These are phyloP conservation scores for Ceratobasidium sp. DNA, from an alignment of 1,284 basidiomycete genomes.

Conservation along the genomic window DNA sequence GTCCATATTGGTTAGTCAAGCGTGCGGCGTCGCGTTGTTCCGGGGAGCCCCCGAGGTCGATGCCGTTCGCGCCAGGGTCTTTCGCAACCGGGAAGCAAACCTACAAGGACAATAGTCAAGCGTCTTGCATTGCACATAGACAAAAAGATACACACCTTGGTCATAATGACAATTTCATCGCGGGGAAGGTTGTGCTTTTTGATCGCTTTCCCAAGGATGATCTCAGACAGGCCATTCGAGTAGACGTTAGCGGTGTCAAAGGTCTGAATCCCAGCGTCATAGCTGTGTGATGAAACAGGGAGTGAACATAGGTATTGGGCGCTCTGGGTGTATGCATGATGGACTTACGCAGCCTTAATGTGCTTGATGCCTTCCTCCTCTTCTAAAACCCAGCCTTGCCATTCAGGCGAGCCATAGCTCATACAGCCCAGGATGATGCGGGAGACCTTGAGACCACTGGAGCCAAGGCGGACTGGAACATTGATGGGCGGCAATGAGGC, in stretches of 20 bases:
- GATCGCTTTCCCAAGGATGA: slow-evolving; percentile 45
- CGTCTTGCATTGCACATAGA: too few relatives aligned
- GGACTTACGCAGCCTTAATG: slow-evolving; percentile 48
- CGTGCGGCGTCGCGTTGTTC: slow-evolving; percentile 41
- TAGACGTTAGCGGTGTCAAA: slow-evolving; percentile 57
- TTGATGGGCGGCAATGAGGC: background rate
- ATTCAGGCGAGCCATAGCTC: slow-evolving; percentile 49
- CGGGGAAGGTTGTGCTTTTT: slow-evolving; percentile 56
- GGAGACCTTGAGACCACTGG: slow-evolving; percentile 52
- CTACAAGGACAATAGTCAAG: background rate
- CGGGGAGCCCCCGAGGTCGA: slow-evolving; percentile 40
- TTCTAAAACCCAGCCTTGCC: slow-evolving; percentile 51
- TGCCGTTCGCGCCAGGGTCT: slow-evolving; percentile 42
- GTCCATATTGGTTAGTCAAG: slow-evolving; percentile 50
- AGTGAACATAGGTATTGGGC: background rate
- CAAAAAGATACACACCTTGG: slow-evolving; percentile 53
- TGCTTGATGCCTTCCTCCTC: slow-evolving; percentile 51
- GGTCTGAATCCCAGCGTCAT: slow-evolving; percentile 56
- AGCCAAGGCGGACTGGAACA: slow-evolving; percentile 50
- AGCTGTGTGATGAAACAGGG: slow-evolving; percentile 40
- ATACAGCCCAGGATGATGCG: slow-evolving; percentile 51
- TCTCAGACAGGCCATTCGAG: slow-evolving; percentile 47
- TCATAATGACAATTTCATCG: slow-evolving; percentile 57
- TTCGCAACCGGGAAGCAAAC: slow-evolving; percentile 11
- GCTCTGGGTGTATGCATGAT: background rate